These are phyloP conservation scores for Vitis hybrid DNA, from an alignment of 177 flowering plant genomes.

Conservation along the genomic window DNA sequence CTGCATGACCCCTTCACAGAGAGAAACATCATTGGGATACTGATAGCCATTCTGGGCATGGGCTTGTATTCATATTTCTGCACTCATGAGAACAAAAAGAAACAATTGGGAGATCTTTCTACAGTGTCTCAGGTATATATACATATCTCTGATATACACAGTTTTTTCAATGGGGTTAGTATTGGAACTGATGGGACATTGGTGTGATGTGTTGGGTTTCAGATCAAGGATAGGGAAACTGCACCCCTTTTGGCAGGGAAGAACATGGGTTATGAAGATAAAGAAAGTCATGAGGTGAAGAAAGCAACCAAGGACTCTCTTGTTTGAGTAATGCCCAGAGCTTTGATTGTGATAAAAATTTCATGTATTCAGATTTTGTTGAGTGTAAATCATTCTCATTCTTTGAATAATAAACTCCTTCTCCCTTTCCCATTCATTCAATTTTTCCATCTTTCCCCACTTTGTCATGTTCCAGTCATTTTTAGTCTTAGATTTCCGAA, in stretches of 20 bases:
- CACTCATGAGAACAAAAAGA: slow-evolving; percentile 65
- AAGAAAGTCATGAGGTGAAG: slow-evolving; percentile 46
- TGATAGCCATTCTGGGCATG: slow-evolving; percentile 75
- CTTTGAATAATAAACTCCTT: slow-evolving; percentile 24
- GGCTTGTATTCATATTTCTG: slow-evolving; percentile 80
- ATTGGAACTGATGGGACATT: not conserved
- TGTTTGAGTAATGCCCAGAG: slow-evolving; percentile 20
- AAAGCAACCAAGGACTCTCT: slow-evolving; percentile 54
- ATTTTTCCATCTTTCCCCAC: too few species aligned
- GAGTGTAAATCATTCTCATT: slow-evolving; percentile 40
- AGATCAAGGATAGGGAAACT: slow-evolving; percentile 62
- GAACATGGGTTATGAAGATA: slow-evolving; percentile 36
- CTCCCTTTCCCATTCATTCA: too few species aligned
- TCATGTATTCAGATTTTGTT: slow-evolving; percentile 19
- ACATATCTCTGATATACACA: too few species aligned
- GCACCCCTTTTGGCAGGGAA: slow-evolving; percentile 38
- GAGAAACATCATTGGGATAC: slow-evolving; percentile 76
- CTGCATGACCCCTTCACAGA: slow-evolving; percentile 84
- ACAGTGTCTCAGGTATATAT: slow-evolving; percentile 46
- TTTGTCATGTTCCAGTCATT: too few species aligned
- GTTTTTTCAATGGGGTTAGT: too few species aligned
- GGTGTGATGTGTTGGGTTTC: slow-evolving; percentile 11
- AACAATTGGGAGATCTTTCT: slow-evolving; percentile 37
- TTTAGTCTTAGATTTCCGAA: too few species aligned
- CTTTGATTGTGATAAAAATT: not conserved